Percentiles rank a stretch among this genome's conserved stretches.
Evolutionary conservation across 176 grass and related monocot species (phyloP).

Genomic region (Bonia amplexicaulis): DNA sequence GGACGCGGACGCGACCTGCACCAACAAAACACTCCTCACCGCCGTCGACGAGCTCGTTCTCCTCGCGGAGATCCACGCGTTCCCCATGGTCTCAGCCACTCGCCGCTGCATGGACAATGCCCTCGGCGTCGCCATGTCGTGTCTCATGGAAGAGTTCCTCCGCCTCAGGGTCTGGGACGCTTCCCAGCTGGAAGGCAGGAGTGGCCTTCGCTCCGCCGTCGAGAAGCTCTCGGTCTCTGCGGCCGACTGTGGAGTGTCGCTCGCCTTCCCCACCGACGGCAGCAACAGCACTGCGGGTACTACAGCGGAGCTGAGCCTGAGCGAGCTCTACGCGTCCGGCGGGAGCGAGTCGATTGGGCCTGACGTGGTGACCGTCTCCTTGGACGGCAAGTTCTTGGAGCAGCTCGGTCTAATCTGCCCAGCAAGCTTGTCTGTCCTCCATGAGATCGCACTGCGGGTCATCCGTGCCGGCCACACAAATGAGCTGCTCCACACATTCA

Average conservation of each 20-base stretch:
- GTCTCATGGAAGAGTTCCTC: constrained; percentile 19
- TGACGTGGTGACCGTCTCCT: background rate
- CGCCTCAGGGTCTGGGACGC: constrained; percentile 26
- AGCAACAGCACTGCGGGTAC: background rate
- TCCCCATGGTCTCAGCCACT: constrained; percentile 6
- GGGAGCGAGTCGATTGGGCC: background rate
- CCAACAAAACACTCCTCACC: constrained; percentile 2
- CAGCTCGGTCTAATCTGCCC: constrained; percentile 16
- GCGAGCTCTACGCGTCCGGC: background rate
- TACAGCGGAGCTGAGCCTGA: background rate
- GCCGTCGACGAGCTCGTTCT: background rate
- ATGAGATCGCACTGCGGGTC: constrained; percentile 24
- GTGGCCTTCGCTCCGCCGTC: background rate
- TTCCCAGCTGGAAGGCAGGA: background rate
- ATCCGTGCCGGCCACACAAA: constrained; percentile 18
- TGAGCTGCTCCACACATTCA: constrained; percentile 12
- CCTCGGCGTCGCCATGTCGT: constrained; percentile 13
- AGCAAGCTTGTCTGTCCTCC: constrained; percentile 9
- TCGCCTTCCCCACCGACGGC: background rate
- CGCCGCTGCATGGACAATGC: background rate
- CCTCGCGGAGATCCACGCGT: constrained; percentile 26
- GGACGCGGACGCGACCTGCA: background rate
- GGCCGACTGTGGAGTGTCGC: background rate
- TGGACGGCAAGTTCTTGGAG: background rate
- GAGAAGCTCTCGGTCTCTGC: background rate